Evolutionary conservation across 2,329 filamentous ascomycete genomes (phyloP).

Genomic region (Ramichloridium luteum): DNA sequence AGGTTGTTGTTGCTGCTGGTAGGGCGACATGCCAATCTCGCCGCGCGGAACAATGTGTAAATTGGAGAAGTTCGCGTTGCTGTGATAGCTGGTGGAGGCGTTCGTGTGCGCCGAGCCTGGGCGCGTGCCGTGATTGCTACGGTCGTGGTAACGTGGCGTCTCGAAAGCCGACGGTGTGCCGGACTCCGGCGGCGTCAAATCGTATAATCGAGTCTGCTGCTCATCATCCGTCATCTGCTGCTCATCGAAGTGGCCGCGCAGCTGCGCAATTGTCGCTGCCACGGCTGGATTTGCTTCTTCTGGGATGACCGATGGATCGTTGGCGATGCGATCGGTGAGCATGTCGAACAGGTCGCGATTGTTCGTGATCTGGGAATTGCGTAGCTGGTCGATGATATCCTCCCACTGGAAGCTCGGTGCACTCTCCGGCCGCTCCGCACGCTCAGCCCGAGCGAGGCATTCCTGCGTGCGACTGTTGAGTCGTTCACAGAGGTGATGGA

Average conservation of each 20-base stretch:
- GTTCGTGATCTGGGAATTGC: slow-evolving; percentile 14
- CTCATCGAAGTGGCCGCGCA: slow-evolving; percentile 10
- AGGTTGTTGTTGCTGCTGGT: no score
- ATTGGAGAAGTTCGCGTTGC: slow-evolving; percentile 6
- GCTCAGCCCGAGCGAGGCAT: slow-evolving; percentile 40
- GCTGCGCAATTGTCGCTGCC: slow-evolving; percentile 14
- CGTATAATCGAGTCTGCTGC: slow-evolving; percentile 5
- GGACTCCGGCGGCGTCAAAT: not conserved
- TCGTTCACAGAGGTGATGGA: slow-evolving; percentile 38
- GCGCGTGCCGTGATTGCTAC: not conserved
- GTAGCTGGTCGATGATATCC: slow-evolving; percentile 38
- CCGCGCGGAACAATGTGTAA: not conserved
- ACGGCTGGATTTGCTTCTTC: slow-evolving; percentile 17
- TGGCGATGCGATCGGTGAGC: slow-evolving; percentile 18
- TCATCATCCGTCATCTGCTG: slow-evolving; percentile 14
- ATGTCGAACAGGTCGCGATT: slow-evolving; percentile 17
- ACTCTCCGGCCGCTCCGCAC: slow-evolving; percentile 39
- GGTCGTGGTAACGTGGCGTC: not conserved
- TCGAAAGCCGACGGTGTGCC: not conserved
- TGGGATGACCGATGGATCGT: slow-evolving; percentile 19
- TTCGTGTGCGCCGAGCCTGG: not conserved
- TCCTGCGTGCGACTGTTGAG: slow-evolving; percentile 38
- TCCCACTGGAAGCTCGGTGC: slow-evolving; percentile 40
- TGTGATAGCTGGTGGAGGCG: slow-evolving; percentile 6
- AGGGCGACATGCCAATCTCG: not conserved